phyloP scores from a whole-genome alignment of 805 yeast genomes.

The Priceomyces medius region DNA sequence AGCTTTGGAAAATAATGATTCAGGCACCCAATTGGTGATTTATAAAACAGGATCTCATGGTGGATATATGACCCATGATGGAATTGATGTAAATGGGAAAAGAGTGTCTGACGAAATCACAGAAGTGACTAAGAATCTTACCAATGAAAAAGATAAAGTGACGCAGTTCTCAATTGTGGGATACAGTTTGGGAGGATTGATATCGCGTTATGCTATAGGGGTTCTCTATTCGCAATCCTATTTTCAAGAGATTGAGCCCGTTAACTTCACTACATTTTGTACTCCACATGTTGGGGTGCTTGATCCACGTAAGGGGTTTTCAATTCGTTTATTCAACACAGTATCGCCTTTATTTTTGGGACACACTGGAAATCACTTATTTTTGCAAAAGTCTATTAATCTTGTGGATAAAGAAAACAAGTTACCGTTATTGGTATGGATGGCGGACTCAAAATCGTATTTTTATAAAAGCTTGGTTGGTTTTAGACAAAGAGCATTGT shows the following conservation, averaged over 20 bases:
- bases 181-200: slow-evolving; percentile 44
- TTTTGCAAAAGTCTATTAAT: slow-evolving; percentile 36
- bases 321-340: slow-evolving; percentile 57
- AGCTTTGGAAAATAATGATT: slow-evolving; percentile 11
- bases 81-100: slow-evolving; percentile 80
- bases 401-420: slow-evolving; percentile 12
- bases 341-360: slow-evolving; percentile 68
- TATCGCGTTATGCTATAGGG: slow-evolving; percentile 41
- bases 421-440: slow-evolving; percentile 58
- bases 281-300: slow-evolving; percentile 68
- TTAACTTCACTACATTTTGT: slow-evolving; percentile 52
- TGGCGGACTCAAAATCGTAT: slow-evolving; percentile 62
- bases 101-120: slow-evolving; percentile 68
- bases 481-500: slow-evolving; percentile 57
- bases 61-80: slow-evolving; percentile 81
- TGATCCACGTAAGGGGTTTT: slow-evolving; percentile 45
- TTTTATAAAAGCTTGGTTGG: slow-evolving; percentile 55
- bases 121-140: slow-evolving; percentile 17
- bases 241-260: slow-evolving; percentile 55
- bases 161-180: slow-evolving; percentile 40
- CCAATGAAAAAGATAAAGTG: slow-evolving; percentile 20
- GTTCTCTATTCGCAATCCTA: slow-evolving; percentile 52
- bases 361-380: slow-evolving; percentile 72
- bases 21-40: slow-evolving; percentile 30
- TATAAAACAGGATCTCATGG: slow-evolving; percentile 60